Conservation (phyloP, 2,329 filamentous ascomycete species). For the Phyllosticta ampelicida region DNA sequence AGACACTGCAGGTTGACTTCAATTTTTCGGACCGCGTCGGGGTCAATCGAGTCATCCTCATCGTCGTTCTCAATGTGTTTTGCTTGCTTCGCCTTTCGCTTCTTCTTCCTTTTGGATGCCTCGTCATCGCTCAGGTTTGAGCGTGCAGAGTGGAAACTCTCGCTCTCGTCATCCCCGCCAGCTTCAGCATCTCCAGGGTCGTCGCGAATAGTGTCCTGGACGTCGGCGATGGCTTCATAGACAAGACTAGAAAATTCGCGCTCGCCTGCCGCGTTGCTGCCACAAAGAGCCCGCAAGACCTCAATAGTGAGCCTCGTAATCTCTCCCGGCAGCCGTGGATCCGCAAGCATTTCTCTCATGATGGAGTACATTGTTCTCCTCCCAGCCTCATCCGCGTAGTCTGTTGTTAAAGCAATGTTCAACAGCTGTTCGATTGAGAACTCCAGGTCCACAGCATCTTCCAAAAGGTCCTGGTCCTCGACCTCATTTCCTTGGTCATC, state of each 20-base stretch:
- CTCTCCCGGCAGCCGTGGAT: conserved; percentile 82
- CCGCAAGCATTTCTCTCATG: conserved; percentile 72
- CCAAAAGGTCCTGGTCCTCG: conserved; percentile 31
- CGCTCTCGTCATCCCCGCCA: conserved; percentile 37
- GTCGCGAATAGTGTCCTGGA: conserved; percentile 78
- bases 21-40: conserved; percentile 66
- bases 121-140: conserved; percentile 68
- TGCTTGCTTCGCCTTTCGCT: conserved; percentile 29
- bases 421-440: conserved; percentile 94
- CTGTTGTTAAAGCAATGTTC: conserved; percentile 80
- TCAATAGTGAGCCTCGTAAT: conserved; percentile 81
- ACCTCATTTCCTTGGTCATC: conserved; percentile 44
- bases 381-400: conserved; percentile 96
- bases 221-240: conserved; percentile 88
- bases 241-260: conserved; percentile 76
- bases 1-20: conserved; percentile 98
- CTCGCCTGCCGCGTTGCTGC: conserved; percentile 60
- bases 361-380: conserved; percentile 92
- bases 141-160: conserved; percentile 87
- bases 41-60: conserved; percentile 40
- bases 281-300: conserved; percentile 72
- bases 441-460: conserved; percentile 78
- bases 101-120: conserved; percentile 38
- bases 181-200: conserved; percentile 49
- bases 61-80: conserved; percentile 53